Evolutionary conservation across 2,329 filamentous ascomycete species (phyloP).

Genomic region (Fusarium nanum): DNA sequence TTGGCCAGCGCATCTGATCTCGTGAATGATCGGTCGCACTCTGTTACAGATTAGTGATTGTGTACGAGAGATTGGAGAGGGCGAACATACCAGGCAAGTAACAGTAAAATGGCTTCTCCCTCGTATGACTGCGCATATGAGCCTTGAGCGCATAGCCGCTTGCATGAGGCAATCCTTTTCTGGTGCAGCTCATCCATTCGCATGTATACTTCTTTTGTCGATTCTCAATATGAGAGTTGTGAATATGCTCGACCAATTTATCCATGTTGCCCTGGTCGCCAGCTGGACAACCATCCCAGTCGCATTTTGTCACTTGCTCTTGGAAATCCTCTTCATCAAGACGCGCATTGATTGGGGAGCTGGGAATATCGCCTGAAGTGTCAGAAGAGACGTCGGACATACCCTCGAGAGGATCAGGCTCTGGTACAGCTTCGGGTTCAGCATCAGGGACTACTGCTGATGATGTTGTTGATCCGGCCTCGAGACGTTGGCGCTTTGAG

Average conservation of each 20-base stretch:
- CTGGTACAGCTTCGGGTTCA: constrained; percentile 60
- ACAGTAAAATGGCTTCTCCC: constrained; percentile 99
- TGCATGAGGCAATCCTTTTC: constrained; percentile 91
- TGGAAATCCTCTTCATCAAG: constrained; percentile 79
- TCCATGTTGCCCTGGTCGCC: constrained; percentile 85
- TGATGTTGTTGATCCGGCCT: constrained; percentile 58
- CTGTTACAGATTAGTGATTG: constrained; percentile 59
- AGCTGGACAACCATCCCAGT: constrained; percentile 79
- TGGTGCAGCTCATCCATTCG: constrained; percentile 90
- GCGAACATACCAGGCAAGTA: constrained; percentile 81
- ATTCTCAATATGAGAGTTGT: constrained; percentile 93
- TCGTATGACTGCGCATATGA: constrained; percentile 96
- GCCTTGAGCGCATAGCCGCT: constrained; percentile 96
- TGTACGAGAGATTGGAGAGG: neutral
- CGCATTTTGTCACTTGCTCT: constrained; percentile 81
- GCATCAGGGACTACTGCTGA: constrained; percentile 57
- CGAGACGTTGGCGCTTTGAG: constrained; percentile 61
- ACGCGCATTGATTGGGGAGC: constrained; percentile 74
- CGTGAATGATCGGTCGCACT: constrained; percentile 97
- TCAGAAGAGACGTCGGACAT: constrained; percentile 87
- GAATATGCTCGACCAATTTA: constrained; percentile 82
- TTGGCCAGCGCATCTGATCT: constrained; percentile 95
- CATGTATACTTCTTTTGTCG: constrained; percentile 98
- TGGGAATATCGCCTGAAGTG: constrained; percentile 85
- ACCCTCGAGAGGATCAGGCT: constrained; percentile 66